Evolutionary conservation across 2,329 filamentous ascomycete species (phyloP).

Genomic region (Colletotrichum sansevieriae): DNA sequence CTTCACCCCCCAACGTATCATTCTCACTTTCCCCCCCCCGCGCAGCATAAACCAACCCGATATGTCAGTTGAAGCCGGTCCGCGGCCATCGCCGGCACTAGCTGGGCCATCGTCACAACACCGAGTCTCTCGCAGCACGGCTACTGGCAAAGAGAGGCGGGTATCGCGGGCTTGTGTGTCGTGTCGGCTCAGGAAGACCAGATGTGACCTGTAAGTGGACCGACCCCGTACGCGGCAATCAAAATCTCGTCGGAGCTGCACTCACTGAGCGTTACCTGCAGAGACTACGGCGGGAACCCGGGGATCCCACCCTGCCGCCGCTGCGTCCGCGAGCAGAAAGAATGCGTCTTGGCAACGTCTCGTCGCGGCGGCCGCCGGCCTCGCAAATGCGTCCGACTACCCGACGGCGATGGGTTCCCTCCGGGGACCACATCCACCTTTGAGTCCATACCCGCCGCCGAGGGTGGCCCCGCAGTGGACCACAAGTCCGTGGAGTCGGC

Average conservation of each 20-base stretch:
- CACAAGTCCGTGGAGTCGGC: slow-evolving; percentile 13
- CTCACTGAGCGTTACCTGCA: slow-evolving; percentile 36
- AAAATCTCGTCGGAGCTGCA: too few relatives aligned
- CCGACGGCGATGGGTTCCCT: slow-evolving; percentile 13
- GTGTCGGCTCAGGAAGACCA: slow-evolving; percentile 50
- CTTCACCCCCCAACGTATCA: neutral
- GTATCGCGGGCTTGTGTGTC: slow-evolving; percentile 50
- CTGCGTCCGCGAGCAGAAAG: slow-evolving; percentile 53
- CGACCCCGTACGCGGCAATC: neutral
- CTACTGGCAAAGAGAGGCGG: slow-evolving; percentile 46
- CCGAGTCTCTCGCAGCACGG: slow-evolving; percentile 28
- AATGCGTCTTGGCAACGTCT: slow-evolving; percentile 57
- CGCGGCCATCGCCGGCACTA: slow-evolving; percentile 21
- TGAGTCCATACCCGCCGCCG: neutral
- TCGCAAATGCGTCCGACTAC: slow-evolving; percentile 32
- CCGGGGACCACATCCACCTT: neutral
- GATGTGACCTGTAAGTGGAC: slow-evolving; percentile 50
- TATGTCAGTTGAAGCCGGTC: slow-evolving; percentile 32
- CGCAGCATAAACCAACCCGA: neutral
- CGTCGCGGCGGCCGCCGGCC: slow-evolving; percentile 54
- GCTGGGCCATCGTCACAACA: slow-evolving; percentile 9
- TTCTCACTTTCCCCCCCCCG: neutral
- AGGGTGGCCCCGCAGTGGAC: neutral
- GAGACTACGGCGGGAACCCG: slow-evolving; percentile 51
- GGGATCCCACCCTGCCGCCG: slow-evolving; percentile 54